A percentile compares a stretch with the other conserved stretches of the same genome.
Evolutionary conservation across 306 rosid species (phyloP).

Genomic region (Senna siamea): DNA sequence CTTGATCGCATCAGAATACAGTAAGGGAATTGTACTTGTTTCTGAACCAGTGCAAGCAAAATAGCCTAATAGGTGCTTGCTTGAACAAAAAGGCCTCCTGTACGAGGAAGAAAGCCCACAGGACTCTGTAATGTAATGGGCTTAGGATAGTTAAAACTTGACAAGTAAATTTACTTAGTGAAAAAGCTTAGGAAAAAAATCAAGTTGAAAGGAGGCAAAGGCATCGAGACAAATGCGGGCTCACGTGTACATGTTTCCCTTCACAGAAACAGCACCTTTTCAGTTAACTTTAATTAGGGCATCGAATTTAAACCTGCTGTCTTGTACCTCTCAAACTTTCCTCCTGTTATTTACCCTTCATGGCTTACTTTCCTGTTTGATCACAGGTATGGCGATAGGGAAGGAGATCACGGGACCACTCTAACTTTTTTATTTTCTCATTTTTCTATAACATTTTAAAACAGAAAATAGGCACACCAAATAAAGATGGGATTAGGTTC

Average conservation of each 20-base stretch:
- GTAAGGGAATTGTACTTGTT: slow-evolving; percentile 12
- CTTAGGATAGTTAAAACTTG: too few species aligned
- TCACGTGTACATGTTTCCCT: slow-evolving; percentile 50
- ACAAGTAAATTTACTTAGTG: too few species aligned
- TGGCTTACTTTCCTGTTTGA: slow-evolving; percentile 20
- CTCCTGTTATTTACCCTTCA: slow-evolving; percentile 25
- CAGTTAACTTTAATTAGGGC: slow-evolving; percentile 5
- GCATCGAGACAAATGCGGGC: slow-evolving; percentile 37
- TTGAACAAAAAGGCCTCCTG: too few species aligned
- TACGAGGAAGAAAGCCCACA: too few species aligned
- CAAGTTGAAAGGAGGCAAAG: neutral
- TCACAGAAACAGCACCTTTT: slow-evolving; percentile 39
- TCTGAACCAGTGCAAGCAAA: too few species aligned
- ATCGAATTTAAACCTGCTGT: slow-evolving; percentile 32
- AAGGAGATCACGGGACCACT: slow-evolving; percentile 38
- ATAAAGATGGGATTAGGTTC: neutral
- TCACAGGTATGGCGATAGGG: slow-evolving; percentile 38
- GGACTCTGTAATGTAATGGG: too few species aligned
- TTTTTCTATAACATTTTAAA: neutral
- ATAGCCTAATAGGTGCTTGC: too few species aligned
- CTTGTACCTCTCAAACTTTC: slow-evolving; percentile 33
- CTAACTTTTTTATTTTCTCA: neutral
- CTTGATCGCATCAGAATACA: slow-evolving; percentile 62
- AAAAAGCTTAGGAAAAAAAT: too few species aligned
- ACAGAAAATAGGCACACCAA: neutral